Percentiles rank a stretch among this genome's conserved stretches.
Evolutionary conservation across 768 basidiomycete genomes (phyloP).

Genomic region (Phaeotremella skinneri): DNA sequence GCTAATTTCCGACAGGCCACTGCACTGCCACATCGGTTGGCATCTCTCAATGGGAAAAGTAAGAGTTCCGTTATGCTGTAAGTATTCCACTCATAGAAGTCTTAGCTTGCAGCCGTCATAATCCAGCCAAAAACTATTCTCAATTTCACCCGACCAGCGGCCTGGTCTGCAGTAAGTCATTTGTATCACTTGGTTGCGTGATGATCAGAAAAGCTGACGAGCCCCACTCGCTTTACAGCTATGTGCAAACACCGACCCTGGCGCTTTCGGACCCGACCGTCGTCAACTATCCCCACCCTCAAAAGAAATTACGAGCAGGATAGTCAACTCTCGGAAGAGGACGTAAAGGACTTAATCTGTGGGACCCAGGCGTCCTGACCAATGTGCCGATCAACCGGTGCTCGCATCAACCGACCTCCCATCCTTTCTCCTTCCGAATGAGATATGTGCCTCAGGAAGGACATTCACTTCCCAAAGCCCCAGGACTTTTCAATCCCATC

Average conservation of each 20-base stretch:
- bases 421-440: too few relatives aligned
- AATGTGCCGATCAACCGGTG: too few relatives aligned
- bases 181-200: too few relatives aligned
- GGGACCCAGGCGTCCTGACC: too few relatives aligned
- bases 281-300: slow-evolving; percentile 3
- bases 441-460: too few relatives aligned
- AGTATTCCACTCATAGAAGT: too few relatives aligned
- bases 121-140: slow-evolving; percentile 23
- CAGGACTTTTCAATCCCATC: too few relatives aligned
- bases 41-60: slow-evolving; percentile 30
- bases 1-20: slow-evolving; percentile 6
- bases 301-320: neutral
- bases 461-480: too few relatives aligned
- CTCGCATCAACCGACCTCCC: too few relatives aligned
- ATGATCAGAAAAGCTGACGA: too few relatives aligned
- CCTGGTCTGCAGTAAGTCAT: slow-evolving; percentile 27
- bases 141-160: slow-evolving; percentile 16
- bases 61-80: neutral
- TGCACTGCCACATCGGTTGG: slow-evolving; percentile 40
- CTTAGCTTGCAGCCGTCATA: slow-evolving; percentile 24
- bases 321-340: neutral
- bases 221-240: too few relatives aligned
- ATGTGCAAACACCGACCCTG: slow-evolving; percentile 6
- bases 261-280: slow-evolving; percentile 11
- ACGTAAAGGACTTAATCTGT: too few relatives aligned